Base-by-base conservation (phyloP, 805 yeast species). In the Kazachstania africana region DNA sequence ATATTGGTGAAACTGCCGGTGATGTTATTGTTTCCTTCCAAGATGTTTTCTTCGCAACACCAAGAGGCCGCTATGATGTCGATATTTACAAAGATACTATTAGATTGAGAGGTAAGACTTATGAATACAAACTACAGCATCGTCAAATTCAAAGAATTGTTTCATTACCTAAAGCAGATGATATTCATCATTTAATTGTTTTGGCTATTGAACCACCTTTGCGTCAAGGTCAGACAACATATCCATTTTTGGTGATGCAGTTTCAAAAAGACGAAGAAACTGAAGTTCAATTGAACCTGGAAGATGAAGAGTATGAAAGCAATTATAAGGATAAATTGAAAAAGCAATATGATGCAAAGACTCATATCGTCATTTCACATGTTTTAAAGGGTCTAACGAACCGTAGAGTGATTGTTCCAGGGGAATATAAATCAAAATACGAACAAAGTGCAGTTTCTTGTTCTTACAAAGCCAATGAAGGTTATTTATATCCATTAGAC, bases 1-100 rank as follows among this genome's bases (percentile, higher is more conserved):
- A 82, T 47, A 81, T 91, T 50, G 96, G 97, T 12, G 88, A 78
- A 56, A 88, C 78, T 30, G 77, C 94, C 1, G 97, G 97, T 24
- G 94, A 87, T 42, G 91, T 95, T 6, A 79, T 91, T 53, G 95
- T 84, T 4, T 80, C 96, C 5, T 87, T 88, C 61, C 72, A 80
- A 31, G 97, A 88, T 47, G 75, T 87, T 4, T 67, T 88, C 53
- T 84, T 91, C 67, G 72, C 91, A 36, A 91, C 97, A 1, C 98
- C 98, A 48, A 78, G 98, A 69, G 98, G 98, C 42, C 88, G 98
- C 58, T 91, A 87, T 56, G 97, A 91, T 56, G 80, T 91, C 46
- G 96, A 88, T 57, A 78, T 91, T 76, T 91, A 82, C 59, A 76
- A 82, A 22, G 71, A 73, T 19, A 80, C 91, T 31, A 71, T 91